Percentiles rank a stretch among this genome's conserved stretches.
Evolutionary conservation across 1,284 basidiomycete genomes (phyloP).

Genomic region (Ustilago shanxiensis): DNA sequence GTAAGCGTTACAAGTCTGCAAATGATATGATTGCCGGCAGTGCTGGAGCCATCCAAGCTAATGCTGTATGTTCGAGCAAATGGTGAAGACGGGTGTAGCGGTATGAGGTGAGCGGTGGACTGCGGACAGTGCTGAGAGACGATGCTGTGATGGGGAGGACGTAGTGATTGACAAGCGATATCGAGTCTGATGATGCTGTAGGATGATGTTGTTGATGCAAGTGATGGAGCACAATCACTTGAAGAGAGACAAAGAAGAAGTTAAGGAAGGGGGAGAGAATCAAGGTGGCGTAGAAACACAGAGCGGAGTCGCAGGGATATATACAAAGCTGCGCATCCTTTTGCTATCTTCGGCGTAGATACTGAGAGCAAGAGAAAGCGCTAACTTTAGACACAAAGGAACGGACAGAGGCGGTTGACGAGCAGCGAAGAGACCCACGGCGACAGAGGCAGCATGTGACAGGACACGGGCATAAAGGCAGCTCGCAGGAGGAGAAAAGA

Average conservation of each 20-base stretch:
- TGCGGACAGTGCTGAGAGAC: neutral
- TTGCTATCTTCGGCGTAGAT: slow-evolving; percentile 11
- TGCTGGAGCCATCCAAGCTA: neutral
- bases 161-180: neutral
- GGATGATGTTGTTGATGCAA: neutral
- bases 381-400: neutral
- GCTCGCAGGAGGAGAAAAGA: neutral
- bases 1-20: neutral
- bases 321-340: slow-evolving; percentile 21
- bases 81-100: neutral
- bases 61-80: neutral
- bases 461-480: neutral
- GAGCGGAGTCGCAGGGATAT: slow-evolving; percentile 24
- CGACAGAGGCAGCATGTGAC: slow-evolving; percentile 6
- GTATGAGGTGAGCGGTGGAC: neutral
- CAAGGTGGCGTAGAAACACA: slow-evolving; percentile 2
- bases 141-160: neutral
- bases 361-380: neutral
- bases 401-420: slow-evolving; percentile 3
- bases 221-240: neutral
- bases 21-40: neutral
- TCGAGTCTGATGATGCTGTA: neutral
- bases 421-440: slow-evolving; percentile 1
- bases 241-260: neutral
- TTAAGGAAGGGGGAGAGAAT: neutral